Base-by-base conservation (phyloP, 2,329 filamentous ascomycete species). In the Zasmidium cellare region DNA sequence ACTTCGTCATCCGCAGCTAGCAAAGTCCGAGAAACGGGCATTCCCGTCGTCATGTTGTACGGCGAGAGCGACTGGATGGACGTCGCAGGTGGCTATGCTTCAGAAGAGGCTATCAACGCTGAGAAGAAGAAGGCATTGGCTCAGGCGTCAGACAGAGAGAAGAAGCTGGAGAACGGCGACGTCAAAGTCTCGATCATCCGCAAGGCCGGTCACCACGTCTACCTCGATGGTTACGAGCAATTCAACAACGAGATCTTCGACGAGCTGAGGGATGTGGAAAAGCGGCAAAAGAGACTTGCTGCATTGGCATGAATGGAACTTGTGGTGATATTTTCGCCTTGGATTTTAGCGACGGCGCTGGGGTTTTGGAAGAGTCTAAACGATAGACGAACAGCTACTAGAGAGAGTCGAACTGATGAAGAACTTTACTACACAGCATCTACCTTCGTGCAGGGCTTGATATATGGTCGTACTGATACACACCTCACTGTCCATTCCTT, bases 51-150 rank as follows among this genome's bases (percentile, higher is more conserved):
- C 9, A 84, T 99, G 72, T 92, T 97, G 89, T 99, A 99, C 71
- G 94, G 94, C 62, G 92, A 97, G 68, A 87, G 94, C 70, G 94
- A 99, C 79, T 99, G 94, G 94, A 99, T 99, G 94, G 94, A 99
- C 65, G 87, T 94, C 9, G 86, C 86, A 0, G 94, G 92, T 24
- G 94, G 94, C 0, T 85, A 87, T 48, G 91, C 89, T 0, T 87
- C 92, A 0, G 85, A 89, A 69, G 85, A 92, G 75, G 92, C 89
- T 73, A 82, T 97, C 12, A 87, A 90, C 59, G 81, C 87, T 57
- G 86, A 88, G 62, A 84, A 83, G 63, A 75, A 77, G 23, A 83
- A 84, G 51, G 79, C 83, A 0, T 76, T 96, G 2, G 75, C 81
- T 12, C 74, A 82, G 20, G 89, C 83, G 20, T 87, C 83, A 0